These are phyloP conservation scores for Wickerhamomyces ciferrii DNA, from an alignment of 805 yeast genomes.

Conservation along the genomic window DNA sequence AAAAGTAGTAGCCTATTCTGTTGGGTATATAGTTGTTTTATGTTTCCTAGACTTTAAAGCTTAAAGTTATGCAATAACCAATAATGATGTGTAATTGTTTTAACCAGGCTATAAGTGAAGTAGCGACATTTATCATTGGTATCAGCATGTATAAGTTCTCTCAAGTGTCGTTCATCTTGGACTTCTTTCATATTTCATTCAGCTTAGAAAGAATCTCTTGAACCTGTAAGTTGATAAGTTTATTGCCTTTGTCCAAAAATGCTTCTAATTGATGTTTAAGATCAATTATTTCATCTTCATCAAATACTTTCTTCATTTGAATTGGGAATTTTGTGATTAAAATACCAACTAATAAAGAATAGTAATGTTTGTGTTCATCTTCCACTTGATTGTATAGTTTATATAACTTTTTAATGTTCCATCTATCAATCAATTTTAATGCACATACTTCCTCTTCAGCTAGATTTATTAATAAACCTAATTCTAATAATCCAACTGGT, in stretches of 20 bases:
- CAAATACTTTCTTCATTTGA: conserved; percentile 4
- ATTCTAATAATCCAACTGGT: conserved; percentile 12
- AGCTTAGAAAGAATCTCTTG: conserved; percentile 6
- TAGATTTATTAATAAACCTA: conserved; percentile 19
- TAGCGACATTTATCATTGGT: too few relatives aligned
- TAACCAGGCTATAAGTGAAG: too few relatives aligned
- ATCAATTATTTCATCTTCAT: conserved; percentile 9
- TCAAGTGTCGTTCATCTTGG: too few relatives aligned
- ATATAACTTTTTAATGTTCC: conserved; percentile 4
- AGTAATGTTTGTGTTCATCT: conserved; percentile 8
- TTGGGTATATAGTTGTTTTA: too few relatives aligned
- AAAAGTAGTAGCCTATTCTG: too few relatives aligned
- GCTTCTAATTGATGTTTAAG: conserved; percentile 11
- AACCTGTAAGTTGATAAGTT: conserved; percentile 9
- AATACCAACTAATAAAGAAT: conserved; percentile 13
- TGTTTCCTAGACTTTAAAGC: too few relatives aligned
- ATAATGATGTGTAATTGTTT: too few relatives aligned
- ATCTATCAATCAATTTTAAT: not conserved
- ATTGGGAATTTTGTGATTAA: conserved; percentile 4
- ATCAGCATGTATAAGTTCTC: too few relatives aligned
- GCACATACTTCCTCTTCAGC: conserved; percentile 9
- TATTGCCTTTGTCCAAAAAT: conserved; percentile 11
- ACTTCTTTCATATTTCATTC: not conserved
- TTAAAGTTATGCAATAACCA: too few relatives aligned
- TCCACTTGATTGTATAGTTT: conserved; percentile 4